phyloP scores from a whole-genome alignment of 139 green algal genomes.

The Micractinium sp. region DNA sequence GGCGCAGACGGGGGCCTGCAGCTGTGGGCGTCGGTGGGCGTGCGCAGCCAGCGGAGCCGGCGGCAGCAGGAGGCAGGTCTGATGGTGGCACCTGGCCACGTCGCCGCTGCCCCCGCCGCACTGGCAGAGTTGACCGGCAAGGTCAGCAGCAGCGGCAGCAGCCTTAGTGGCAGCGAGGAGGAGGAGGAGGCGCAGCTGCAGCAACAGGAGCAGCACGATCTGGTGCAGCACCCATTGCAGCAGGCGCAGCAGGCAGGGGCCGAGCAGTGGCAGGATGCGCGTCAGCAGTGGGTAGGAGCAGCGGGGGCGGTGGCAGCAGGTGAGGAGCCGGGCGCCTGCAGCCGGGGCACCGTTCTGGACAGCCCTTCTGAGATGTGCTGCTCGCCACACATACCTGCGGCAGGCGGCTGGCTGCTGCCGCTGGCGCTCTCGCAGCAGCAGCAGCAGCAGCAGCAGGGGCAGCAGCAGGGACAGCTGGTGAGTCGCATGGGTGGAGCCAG shows the following conservation, averaged over 20 bases:
- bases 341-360: not conserved
- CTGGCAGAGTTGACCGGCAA: not conserved
- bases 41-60: not conserved
- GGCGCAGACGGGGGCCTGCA: not conserved
- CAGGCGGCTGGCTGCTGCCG: not conserved
- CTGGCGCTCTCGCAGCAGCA: not conserved
- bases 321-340: not conserved
- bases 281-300: not conserved
- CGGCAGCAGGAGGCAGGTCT: not conserved
- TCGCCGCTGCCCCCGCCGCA: not conserved
- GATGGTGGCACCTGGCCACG: not conserved
- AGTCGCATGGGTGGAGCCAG: too few relatives aligned
- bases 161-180: not conserved
- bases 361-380: slow-evolving; percentile 13
- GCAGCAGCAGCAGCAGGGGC: not conserved
- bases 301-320: not conserved
- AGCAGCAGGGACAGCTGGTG: not conserved
- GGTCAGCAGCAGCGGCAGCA: not conserved
- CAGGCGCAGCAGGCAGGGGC: not conserved
- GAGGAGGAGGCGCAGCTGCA: not conserved
- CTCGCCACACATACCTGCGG: not conserved
- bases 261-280: not conserved
- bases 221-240: not conserved
- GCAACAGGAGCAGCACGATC: not conserved
- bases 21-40: not conserved